Percentiles rank a stretch among this genome's conserved stretches.
These are phyloP conservation scores for Phaseolus lunatus DNA, from an alignment of 306 rosid species.

Conservation along the genomic window DNA sequence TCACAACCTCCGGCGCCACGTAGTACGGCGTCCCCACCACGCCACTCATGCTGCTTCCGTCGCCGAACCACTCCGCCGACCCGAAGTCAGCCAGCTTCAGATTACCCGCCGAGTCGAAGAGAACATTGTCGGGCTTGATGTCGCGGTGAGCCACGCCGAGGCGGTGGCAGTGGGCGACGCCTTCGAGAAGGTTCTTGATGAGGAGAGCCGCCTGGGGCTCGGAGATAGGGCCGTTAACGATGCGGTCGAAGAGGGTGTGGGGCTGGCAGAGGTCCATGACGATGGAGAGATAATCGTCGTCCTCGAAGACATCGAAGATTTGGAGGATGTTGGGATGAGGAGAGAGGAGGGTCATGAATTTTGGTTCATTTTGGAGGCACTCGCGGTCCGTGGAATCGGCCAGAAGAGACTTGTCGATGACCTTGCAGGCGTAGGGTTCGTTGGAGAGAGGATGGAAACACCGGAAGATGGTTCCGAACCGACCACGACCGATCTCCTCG, in stretches of 20 bases:
- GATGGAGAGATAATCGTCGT: constrained; percentile 59
- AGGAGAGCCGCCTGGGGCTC: constrained; percentile 59
- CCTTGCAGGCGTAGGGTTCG: constrained; percentile 69
- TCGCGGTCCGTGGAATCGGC: constrained; percentile 68
- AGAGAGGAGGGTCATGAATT: constrained; percentile 69
- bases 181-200: constrained; percentile 63
- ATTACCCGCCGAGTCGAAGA: constrained; percentile 61
- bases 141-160: constrained; percentile 80
- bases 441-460: constrained; percentile 56
- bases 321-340: constrained; percentile 81
- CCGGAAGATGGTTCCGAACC: constrained; percentile 78
- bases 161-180: constrained; percentile 73
- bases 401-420: constrained; percentile 66
- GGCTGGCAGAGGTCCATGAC: constrained; percentile 78
- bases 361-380: constrained; percentile 83
- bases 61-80: constrained; percentile 76
- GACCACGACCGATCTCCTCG: constrained; percentile 88
- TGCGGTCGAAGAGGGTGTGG: constrained; percentile 71
- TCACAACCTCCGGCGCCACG: constrained; percentile 83
- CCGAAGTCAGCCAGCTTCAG: constrained; percentile 88
- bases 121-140: constrained; percentile 70
- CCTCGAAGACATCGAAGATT: constrained; percentile 63
- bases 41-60: constrained; percentile 60
- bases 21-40: constrained; percentile 96
- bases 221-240: constrained; percentile 45